Evolutionary conservation across 805 yeast genomes (phyloP), one percentile per base, ranked within the genome.

Genomic region (Brettanomyces naardenensis): DNA sequence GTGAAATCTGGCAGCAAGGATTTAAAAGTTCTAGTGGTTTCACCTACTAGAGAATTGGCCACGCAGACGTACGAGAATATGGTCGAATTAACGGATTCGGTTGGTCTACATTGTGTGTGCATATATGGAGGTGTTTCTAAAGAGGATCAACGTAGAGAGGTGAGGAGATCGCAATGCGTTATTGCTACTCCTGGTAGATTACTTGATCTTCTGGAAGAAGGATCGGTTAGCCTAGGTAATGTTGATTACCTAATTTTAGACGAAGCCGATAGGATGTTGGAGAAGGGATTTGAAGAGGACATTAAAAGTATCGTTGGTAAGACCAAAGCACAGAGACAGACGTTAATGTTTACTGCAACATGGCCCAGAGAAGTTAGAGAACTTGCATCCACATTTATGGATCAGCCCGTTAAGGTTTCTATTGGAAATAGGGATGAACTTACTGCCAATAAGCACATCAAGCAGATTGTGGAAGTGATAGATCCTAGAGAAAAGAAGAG

Each of bases 321-420:
- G 40, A 71, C 86, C 23, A 44, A 54, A 62, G 23, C 61, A 19
- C 52, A 70, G 21, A 71, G 97, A 65, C 97, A 90, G 63, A 92
- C 98, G 0, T 70, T 92, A 46, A 92, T 92, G 97, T 92, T 92
- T 64, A 90, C 98, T 7, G 99, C 99, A n/a, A 92, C 99, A 1
- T 92, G 98, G 98, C 99, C 99, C n/a, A 85, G 84, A 52, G 95
- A 90, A 64, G 97, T 92, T 26, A 80, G 97, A 56, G 94, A 87
- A 46, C 71, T 92, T 45, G 98, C 98, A 6, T 56, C 78, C 15
- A 73, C 82, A 5, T 92, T 82, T 62, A 84, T 92, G 95, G 75
- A 71, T 18, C 47, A 59, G 21, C 95, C 97, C n/a, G 86, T 87
- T 35, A 88, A 85, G 61, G 84, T 92, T 30, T 79, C 92, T 31